A percentile compares a stretch with the other conserved stretches of the same genome.
Evolutionary conservation across 2,329 filamentous ascomycete genomes (phyloP).

Genomic region (Colletotrichum simmondsii): DNA sequence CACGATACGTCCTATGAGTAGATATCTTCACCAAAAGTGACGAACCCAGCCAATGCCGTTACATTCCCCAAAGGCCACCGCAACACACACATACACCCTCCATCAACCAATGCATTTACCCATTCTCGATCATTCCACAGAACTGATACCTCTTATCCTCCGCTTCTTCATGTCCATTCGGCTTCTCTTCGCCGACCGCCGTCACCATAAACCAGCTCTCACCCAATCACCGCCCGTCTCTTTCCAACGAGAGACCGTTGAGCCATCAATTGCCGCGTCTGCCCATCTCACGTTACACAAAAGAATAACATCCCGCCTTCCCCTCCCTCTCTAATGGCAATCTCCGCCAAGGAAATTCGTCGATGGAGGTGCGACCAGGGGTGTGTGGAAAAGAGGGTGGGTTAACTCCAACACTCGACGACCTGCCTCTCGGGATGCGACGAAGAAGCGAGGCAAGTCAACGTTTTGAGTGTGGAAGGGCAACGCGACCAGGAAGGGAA

Average conservation of each 20-base stretch:
- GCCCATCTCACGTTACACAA: conserved; percentile 21
- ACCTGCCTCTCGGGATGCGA: not conserved
- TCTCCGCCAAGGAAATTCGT: not conserved
- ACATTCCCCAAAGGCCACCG: not conserved
- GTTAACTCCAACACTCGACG: not conserved
- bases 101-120: not conserved
- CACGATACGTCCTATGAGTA: not conserved
- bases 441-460: not conserved
- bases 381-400: not conserved
- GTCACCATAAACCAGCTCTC: too few relatives aligned
- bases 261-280: conserved; percentile 30
- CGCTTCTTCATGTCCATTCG: not conserved
- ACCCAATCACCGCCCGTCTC: not conserved
- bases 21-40: not conserved
- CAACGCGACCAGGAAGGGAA: not conserved
- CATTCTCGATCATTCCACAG: not conserved
- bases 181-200: not conserved
- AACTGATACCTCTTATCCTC: not conserved
- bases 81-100: not conserved
- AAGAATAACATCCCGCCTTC: not conserved
- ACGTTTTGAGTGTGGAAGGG: not conserved
- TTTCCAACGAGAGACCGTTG: not conserved
- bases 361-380: not conserved
- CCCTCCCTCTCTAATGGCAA: too few relatives aligned
- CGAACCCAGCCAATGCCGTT: not conserved